Evolutionary conservation across 768 basidiomycete genomes (phyloP).

Genomic region (Xerocomus spinulosus): DNA sequence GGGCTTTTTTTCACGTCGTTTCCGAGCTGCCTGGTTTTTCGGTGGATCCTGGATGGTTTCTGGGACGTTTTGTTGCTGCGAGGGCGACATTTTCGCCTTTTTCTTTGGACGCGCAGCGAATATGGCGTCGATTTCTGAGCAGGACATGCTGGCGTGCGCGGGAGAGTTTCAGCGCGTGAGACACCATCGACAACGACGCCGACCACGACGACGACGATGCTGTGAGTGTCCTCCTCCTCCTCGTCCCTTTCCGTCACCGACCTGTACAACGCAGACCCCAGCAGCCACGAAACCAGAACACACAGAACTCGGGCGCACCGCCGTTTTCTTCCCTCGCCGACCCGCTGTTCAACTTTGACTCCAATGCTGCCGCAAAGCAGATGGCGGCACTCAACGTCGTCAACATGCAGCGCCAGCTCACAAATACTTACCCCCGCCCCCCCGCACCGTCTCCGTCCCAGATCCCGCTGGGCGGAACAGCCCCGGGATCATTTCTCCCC

Average conservation of each 20-base stretch:
- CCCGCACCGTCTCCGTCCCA: constrained; percentile 35
- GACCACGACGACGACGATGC: constrained; percentile 25
- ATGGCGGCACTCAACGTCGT: constrained; percentile 72
- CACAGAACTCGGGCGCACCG: constrained; percentile 13
- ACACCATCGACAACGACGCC: constrained; percentile 10
- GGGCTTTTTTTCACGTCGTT: constrained; percentile 27
- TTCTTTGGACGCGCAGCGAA: constrained; percentile 56
- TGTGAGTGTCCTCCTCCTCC: constrained; percentile 24
- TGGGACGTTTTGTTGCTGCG: background rate
- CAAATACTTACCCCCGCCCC: constrained; percentile 50
- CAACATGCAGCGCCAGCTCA: constrained; percentile 44
- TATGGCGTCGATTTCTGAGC: constrained; percentile 84
- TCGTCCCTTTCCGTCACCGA: background rate
- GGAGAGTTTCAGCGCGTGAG: constrained; percentile 14
- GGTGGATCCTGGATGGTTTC: constrained; percentile 71
- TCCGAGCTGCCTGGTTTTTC: constrained; percentile 29
- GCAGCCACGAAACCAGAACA: constrained; percentile 26
- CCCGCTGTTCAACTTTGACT: constrained; percentile 54
- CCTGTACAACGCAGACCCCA: constrained; percentile 37
- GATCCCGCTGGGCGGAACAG: constrained; percentile 48
- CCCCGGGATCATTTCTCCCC: constrained; percentile 59
- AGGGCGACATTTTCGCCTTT: constrained; percentile 23
- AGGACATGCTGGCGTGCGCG: constrained; percentile 32
- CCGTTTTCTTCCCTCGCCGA: constrained; percentile 27
- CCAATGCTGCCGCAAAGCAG: constrained; percentile 69